Conservation (phyloP, 2,329 filamentous ascomycete species). For the Blastomyces gilchristii region DNA sequence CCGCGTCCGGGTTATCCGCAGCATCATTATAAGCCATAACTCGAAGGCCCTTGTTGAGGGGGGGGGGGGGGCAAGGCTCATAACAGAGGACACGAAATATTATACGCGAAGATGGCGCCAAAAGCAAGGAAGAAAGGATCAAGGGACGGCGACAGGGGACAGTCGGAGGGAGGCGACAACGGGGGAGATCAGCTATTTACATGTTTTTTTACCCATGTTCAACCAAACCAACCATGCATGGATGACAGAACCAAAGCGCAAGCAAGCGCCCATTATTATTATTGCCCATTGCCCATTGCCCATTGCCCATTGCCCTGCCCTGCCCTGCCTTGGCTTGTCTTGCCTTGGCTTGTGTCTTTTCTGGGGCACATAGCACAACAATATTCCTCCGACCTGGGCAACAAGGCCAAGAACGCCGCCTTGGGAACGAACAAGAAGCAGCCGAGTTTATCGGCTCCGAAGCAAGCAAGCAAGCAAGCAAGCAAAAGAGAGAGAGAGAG, state of each 20-base stretch:
- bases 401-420: neutral
- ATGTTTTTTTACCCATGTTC: neutral
- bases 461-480: neutral
- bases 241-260: neutral
- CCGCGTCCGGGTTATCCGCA: neutral
- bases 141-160: neutral
- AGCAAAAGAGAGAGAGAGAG: no score
- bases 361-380: no score
- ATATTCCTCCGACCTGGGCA: neutral
- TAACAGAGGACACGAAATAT: neutral
- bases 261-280: no score
- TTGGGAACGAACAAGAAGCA: neutral
- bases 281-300: no score
- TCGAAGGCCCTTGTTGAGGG: neutral
- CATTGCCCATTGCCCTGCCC: no score
- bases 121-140: neutral
- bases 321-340: no score
- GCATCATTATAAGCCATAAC: constrained; percentile 1
- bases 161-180: neutral
- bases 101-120: no score
- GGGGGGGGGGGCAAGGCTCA: neutral
- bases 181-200: neutral
- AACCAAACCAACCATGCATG: no score
- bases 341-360: no score
- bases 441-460: neutral